Evolutionary conservation across 257 asterid species (phyloP).

Genomic region (Solanum boliviense): DNA sequence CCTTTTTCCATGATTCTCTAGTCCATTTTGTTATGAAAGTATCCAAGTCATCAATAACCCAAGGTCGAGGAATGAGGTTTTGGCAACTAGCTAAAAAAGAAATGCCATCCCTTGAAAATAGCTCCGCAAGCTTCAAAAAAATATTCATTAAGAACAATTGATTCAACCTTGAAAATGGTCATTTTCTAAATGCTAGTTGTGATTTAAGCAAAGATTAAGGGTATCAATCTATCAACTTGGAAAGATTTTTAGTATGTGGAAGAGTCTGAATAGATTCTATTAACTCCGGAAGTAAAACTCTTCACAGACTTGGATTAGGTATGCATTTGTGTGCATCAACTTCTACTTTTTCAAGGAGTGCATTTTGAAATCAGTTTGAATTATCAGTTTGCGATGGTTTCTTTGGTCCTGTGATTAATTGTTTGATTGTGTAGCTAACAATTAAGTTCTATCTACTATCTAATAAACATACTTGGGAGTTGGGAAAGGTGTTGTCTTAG

Average conservation of each 20-base stretch:
- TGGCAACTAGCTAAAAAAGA: slow-evolving; percentile 93
- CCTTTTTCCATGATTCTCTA: slow-evolving; percentile 74
- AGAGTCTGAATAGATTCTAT: neutral
- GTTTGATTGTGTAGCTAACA: neutral
- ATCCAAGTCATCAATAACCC: slow-evolving; percentile 96
- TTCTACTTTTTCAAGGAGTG: neutral
- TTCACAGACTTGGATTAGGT: neutral
- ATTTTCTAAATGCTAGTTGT: neutral
- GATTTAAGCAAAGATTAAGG: neutral
- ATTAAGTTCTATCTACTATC: neutral
- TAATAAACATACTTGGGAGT: neutral
- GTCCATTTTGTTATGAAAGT: slow-evolving; percentile 58
- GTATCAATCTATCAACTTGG: neutral
- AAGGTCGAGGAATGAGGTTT: slow-evolving; percentile 89
- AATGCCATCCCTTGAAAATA: slow-evolving; percentile 90
- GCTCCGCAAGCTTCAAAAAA: slow-evolving; percentile 77
- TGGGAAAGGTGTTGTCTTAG: neutral
- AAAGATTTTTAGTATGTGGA: neutral
- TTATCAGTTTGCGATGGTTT: neutral
- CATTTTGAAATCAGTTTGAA: neutral
- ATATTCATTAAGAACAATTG: slow-evolving; percentile 1
- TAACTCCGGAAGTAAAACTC: neutral
- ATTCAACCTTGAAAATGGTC: neutral
- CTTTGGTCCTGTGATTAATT: neutral
- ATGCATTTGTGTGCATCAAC: neutral